Base-by-base conservation (phyloP, 805 yeast genomes). In the Candida chauliodis region DNA sequence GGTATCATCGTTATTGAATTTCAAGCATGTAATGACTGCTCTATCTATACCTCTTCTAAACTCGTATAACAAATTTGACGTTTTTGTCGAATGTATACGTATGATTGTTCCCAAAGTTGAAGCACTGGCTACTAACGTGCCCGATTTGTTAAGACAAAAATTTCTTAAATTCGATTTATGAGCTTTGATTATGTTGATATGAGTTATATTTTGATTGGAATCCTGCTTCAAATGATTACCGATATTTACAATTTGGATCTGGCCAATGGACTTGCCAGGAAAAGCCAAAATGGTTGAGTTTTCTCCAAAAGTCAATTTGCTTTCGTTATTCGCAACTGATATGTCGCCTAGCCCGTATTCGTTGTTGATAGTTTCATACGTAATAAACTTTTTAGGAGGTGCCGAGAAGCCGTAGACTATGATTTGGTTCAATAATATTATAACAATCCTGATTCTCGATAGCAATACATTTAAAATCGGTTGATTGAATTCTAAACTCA, bases 41-140 rank as follows among this genome's bases (percentile, higher is more conserved):
- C 81, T 73, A 58, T 93, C 98, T 15, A 90, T 56, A 0, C 99
- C 99, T 36, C 99, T 70, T 49, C 98, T 70, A 52, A 90, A 90
- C 56, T 88, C 96, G 52, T 75, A 82, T n/a, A 87, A 51, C 36
- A 87, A 63, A 1, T 83, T 72, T 1, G 88, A 76, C 11, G 36
- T 26, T 6, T 29, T 25, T 5, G 43, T 40, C 4, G 87, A 79
- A 53, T 82, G 88, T 2, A 87, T 69, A 36, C 95, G 61, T 14
- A 88, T 78, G 7, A 88, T 71, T 0, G 96, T 89, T 0, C 96
- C 96, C 1, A 83, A 77, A 36, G 78, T 85, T 9, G 89, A 80
- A 0, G 95, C 95, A 14, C 87, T 78, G 1, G 95, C 95, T 6
- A 88, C 61, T 69, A 81, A 65, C 1, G 78, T 68, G 0, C 88